Percentiles rank a stretch among this genome's conserved stretches.
Evolutionary conservation across 192 early-diverging fungal genomes (phyloP).

Genomic region (Rhizophagus clarus): DNA sequence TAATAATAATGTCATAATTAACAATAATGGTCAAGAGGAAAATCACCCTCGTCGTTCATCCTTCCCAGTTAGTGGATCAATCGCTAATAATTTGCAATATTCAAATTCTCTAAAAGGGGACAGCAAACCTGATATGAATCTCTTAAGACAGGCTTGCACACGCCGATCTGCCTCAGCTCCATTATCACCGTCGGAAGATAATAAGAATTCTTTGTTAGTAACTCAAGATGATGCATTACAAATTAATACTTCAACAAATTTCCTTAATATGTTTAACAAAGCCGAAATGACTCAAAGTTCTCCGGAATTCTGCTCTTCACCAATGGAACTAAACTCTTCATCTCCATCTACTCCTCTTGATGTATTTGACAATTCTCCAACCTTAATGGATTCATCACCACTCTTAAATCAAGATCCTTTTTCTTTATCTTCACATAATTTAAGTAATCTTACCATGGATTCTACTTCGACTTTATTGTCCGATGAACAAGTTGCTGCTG

Average conservation of each 20-base stretch:
- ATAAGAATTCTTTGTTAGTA: slow-evolving; percentile 1
- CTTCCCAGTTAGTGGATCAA: slow-evolving; percentile 8
- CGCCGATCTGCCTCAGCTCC: slow-evolving; percentile 28
- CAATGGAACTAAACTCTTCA: slow-evolving; percentile 32
- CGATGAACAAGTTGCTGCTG: slow-evolving; percentile 7
- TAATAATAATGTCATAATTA: slow-evolving; percentile 26
- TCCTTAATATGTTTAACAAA: slow-evolving; percentile 26
- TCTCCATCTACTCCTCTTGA: slow-evolving; percentile 23
- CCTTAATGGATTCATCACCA: slow-evolving; percentile 26
- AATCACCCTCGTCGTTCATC: slow-evolving; percentile 18
- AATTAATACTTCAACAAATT: slow-evolving; percentile 22
- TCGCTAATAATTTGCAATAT: background rate
- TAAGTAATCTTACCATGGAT: slow-evolving; percentile 12
- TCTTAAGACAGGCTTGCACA: slow-evolving; percentile 1
- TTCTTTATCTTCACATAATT: slow-evolving; percentile 11
- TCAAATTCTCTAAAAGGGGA: slow-evolving; percentile 17
- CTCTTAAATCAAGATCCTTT: slow-evolving; percentile 30
- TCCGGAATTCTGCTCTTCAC: slow-evolving; percentile 25
- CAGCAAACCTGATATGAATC: background rate
- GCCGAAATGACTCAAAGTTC: slow-evolving; percentile 23
- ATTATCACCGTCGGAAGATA: slow-evolving; percentile 19
- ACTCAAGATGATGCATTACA: slow-evolving; percentile 9
- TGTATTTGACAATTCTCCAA: slow-evolving; percentile 27
- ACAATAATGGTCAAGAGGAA: slow-evolving; percentile 32
- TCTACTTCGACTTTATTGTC: background rate